Percentiles rank a stretch among this genome's conserved stretches.
phyloP scores from a whole-genome alignment of 1,284 basidiomycete genomes.

The Ceratobasidium sp. region DNA sequence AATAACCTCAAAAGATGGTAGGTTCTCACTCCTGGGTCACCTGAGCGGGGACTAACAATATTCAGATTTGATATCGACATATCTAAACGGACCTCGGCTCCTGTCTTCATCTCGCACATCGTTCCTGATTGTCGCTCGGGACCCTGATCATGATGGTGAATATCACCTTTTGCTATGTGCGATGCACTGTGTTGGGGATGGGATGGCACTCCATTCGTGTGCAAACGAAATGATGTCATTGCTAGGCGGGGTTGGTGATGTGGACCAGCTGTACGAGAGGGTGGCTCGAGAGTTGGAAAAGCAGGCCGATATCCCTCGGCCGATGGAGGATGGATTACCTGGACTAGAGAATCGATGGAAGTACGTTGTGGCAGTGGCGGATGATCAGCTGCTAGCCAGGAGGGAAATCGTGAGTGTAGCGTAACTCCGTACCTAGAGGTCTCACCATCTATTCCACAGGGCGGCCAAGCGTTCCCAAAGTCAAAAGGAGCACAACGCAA shows the following conservation, averaged over 20 bases:
- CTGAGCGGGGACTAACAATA: background rate
- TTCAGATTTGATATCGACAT: constrained; percentile 64
- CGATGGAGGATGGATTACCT: constrained; percentile 63
- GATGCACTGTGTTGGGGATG: constrained; percentile 77
- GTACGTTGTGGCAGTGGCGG: constrained; percentile 56
- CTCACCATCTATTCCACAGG: constrained; percentile 12
- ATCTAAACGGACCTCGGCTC: constrained; percentile 75
- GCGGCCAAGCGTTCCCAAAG: constrained; percentile 70
- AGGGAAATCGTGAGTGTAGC: constrained; percentile 54
- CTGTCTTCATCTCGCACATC: constrained; percentile 73
- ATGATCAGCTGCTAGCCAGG: constrained; percentile 61
- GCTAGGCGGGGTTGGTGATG: constrained; percentile 47
- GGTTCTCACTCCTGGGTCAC: constrained; percentile 39
- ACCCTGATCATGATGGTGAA: constrained; percentile 44
- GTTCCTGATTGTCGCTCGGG: constrained; percentile 66
- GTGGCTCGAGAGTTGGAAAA: constrained; percentile 54
- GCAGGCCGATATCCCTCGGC: constrained; percentile 52
- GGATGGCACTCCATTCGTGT: constrained; percentile 76
- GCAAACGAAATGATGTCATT: constrained; percentile 75
- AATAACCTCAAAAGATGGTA: constrained; percentile 61
- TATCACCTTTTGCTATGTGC: constrained; percentile 70
- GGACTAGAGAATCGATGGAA: constrained; percentile 38
- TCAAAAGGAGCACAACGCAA: constrained; percentile 52
- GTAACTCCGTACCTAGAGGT: background rate
- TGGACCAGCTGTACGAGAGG: constrained; percentile 52